These are phyloP conservation scores for Chrysochromulina tobinii DNA, from an alignment of 78 protist genomes.

Conservation along the genomic window DNA sequence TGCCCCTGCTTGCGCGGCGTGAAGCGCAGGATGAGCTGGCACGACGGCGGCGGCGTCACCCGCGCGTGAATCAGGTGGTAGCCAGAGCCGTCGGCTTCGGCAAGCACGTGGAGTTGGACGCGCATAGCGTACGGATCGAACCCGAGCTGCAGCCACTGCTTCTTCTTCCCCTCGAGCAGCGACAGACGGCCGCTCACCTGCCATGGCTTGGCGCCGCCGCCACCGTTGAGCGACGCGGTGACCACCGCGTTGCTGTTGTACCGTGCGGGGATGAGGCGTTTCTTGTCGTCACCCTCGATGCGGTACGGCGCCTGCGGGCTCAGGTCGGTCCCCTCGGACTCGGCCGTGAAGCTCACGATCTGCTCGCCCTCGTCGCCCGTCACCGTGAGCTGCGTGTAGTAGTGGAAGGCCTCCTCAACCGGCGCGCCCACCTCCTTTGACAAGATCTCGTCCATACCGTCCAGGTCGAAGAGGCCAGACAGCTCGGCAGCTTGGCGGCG, in stretches of 20 bases:
- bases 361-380: too few species aligned
- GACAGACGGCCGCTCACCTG: too few species aligned
- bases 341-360: too few species aligned
- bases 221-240: too few species aligned
- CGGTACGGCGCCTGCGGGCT: too few species aligned
- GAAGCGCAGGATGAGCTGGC: not conserved
- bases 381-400: too few species aligned
- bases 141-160: conserved; percentile 13
- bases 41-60: not conserved
- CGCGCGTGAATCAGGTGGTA: not conserved
- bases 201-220: too few species aligned
- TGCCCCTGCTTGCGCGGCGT: not conserved
- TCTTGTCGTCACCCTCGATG: too few species aligned
- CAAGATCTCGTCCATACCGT: not conserved
- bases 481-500: not conserved
- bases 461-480: not conserved
- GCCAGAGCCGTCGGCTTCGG: not conserved
- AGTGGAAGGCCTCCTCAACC: not conserved
- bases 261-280: too few species aligned
- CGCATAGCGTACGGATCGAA: not conserved
- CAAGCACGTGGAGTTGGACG: not conserved
- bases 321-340: too few species aligned
- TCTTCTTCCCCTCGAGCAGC: not conserved
- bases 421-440: not conserved
- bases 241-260: too few species aligned